These are phyloP conservation scores for Trichoderma breve DNA, from an alignment of 2,329 filamentous ascomycete genomes.

Conservation along the genomic window DNA sequence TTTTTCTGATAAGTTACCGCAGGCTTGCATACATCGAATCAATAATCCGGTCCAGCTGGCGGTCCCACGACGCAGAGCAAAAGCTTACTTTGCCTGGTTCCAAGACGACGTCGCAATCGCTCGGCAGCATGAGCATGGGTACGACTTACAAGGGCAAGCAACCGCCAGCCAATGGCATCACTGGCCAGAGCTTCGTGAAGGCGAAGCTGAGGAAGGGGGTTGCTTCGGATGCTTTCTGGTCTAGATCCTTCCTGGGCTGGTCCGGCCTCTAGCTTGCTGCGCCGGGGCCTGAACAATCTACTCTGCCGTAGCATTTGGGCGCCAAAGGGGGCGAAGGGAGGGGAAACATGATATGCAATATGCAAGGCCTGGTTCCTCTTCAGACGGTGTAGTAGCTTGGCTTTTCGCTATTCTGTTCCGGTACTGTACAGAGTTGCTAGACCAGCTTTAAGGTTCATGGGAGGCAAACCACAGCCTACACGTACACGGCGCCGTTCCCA, in stretches of 20 bases:
- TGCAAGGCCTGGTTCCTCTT: not conserved
- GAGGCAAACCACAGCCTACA: constrained; percentile 9
- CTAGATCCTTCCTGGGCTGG: constrained; percentile 11
- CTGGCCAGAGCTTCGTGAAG: constrained; percentile 4
- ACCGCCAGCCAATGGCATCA: not conserved
- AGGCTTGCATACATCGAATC: not conserved
- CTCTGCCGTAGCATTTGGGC: constrained; percentile 8
- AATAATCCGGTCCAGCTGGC: not conserved
- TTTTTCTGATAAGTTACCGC: not conserved
- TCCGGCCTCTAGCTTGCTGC: constrained; percentile 11
- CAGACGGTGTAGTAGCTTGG: not conserved
- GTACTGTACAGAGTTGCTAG: not conserved
- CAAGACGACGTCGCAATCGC: constrained; percentile 7
- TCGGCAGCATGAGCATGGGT: constrained; percentile 10
- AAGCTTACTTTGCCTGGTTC: not conserved
- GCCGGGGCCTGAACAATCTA: constrained; percentile 16
- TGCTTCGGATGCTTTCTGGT: constrained; percentile 1
- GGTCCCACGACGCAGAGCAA: not conserved
- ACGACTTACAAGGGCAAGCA: not conserved
- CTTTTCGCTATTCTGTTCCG: not conserved
- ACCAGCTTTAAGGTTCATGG: constrained; percentile 13
- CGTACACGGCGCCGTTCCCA: not conserved
- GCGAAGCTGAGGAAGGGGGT: constrained; percentile 15
- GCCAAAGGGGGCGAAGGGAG: not conserved
- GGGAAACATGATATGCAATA: not conserved